These are phyloP conservation scores for Pugionium cornutum DNA, from an alignment of 345 rosid species.

Conservation along the genomic window DNA sequence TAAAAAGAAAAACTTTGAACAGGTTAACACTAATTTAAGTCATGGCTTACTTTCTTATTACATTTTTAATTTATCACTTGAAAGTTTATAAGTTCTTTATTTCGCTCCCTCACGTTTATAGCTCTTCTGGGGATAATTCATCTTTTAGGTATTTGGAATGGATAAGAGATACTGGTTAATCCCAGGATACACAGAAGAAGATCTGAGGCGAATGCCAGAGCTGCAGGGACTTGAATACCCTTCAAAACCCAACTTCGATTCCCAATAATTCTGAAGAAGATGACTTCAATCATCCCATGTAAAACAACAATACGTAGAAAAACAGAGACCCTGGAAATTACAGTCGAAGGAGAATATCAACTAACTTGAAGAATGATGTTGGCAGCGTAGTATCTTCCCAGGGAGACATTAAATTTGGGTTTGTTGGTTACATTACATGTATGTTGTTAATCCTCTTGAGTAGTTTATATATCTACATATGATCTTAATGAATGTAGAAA, in stretches of 20 bases:
- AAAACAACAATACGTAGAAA: slow-evolving; percentile 29
- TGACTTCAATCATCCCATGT: slow-evolving; percentile 6
- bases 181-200: slow-evolving; percentile 87
- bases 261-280: slow-evolving; percentile 46
- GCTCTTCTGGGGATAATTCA: too few species aligned
- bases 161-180: slow-evolving; percentile 80
- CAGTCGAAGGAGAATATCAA: neutral
- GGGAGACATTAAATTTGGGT: too few species aligned
- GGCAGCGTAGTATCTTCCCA: too few species aligned
- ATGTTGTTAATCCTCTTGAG: too few species aligned
- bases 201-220: slow-evolving; percentile 76
- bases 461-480: too few species aligned
- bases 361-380: slow-evolving; percentile 30
- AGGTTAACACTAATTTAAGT: slow-evolving; percentile 36
- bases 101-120: too few species aligned
- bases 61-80: too few species aligned
- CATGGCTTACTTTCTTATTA: too few species aligned
- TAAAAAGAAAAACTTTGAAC: slow-evolving; percentile 84
- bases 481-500: too few species aligned
- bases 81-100: too few species aligned
- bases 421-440: too few species aligned
- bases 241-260: slow-evolving; percentile 78
- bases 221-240: slow-evolving; percentile 97
- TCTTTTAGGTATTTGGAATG: slow-evolving; percentile 79
- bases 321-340: slow-evolving; percentile 9